Conservation (phyloP, 1,284 basidiomycete genomes). For the Exobasidium cylindrosporum region DNA sequence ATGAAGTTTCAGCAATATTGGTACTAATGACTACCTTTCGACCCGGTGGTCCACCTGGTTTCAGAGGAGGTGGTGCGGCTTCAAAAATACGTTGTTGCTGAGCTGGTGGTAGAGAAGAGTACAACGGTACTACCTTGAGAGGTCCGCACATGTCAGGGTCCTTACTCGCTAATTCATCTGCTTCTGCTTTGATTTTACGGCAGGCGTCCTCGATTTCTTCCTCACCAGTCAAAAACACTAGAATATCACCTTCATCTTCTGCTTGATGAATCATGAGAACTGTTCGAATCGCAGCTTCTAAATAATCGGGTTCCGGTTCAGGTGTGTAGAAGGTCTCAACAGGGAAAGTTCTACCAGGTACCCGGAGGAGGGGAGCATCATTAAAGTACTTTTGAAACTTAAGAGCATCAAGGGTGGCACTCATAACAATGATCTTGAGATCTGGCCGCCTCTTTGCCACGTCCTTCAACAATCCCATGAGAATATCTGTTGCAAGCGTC, state of each 20-base stretch:
- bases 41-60: slow-evolving; percentile 72
- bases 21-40: slow-evolving; percentile 94
- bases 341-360: slow-evolving; percentile 92
- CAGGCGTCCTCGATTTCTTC: slow-evolving; percentile 98
- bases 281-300: slow-evolving; percentile 93
- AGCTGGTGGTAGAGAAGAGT: slow-evolving; percentile 85
- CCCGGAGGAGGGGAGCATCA: slow-evolving; percentile 86
- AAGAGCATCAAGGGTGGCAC: slow-evolving; percentile 90
- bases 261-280: slow-evolving; percentile 97
- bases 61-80: slow-evolving; percentile 68
- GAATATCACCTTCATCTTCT: slow-evolving; percentile 87
- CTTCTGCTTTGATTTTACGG: slow-evolving; percentile 81
- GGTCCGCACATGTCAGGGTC: slow-evolving; percentile 62
- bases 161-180: slow-evolving; percentile 41
- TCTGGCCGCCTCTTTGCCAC: slow-evolving; percentile 78
- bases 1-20: slow-evolving; percentile 95
- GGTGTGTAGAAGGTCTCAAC: slow-evolving; percentile 94
- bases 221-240: slow-evolving; percentile 94
- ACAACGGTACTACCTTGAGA: slow-evolving; percentile 82
- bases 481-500: slow-evolving; percentile 94
- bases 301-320: slow-evolving; percentile 92
- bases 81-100: slow-evolving; percentile 97
- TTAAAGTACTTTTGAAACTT: slow-evolving; percentile 98
- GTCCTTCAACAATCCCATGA: slow-evolving; percentile 82
- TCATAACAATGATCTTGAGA: slow-evolving; percentile 98